Conservation (phyloP, 108 stramenopile genomes). For the Pseudonitzschia multistriata region DNA sequence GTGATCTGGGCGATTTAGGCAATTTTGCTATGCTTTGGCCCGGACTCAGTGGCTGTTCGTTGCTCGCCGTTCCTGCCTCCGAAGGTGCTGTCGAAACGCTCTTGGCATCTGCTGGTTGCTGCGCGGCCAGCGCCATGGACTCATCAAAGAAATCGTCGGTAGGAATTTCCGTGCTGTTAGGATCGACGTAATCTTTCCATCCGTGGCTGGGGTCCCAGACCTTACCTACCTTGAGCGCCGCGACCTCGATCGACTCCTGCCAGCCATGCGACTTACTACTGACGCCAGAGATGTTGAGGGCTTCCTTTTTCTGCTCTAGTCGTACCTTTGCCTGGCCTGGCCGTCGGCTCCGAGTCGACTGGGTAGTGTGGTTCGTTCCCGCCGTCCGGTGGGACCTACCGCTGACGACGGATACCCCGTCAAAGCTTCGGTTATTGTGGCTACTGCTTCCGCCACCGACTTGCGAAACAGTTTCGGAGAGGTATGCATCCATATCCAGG, state of each 20-base stretch:
- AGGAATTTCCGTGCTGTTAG: conserved; percentile 1
- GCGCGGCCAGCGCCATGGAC: background rate
- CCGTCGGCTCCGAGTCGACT: conserved; percentile 55
- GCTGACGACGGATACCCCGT: conserved; percentile 36
- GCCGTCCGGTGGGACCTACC: conserved; percentile 37
- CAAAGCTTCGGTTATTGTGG: conserved; percentile 15
- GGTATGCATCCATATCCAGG: conserved; percentile 41
- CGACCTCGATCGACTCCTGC: conserved; percentile 70
- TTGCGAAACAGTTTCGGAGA: conserved; percentile 33
- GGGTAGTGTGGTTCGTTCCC: conserved; percentile 33
- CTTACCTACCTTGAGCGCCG: conserved; percentile 46
- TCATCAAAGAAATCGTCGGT: background rate
- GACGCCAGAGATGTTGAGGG: conserved; percentile 8
- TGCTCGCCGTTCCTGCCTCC: background rate
- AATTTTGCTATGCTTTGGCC: background rate
- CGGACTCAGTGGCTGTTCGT: no score
- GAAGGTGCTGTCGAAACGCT: background rate
- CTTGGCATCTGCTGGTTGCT: background rate
- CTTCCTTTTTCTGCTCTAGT: conserved; percentile 35
- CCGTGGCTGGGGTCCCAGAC: conserved; percentile 72
- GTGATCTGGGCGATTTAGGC: background rate
- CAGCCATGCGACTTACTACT: conserved; percentile 52
- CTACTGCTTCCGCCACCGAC: conserved; percentile 5
- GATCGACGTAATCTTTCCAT: conserved; percentile 64
- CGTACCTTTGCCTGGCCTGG: conserved; percentile 67